phyloP scores from a whole-genome alignment of 352 stramenopile genomes.

The Globisporangium abappressorium region DNA sequence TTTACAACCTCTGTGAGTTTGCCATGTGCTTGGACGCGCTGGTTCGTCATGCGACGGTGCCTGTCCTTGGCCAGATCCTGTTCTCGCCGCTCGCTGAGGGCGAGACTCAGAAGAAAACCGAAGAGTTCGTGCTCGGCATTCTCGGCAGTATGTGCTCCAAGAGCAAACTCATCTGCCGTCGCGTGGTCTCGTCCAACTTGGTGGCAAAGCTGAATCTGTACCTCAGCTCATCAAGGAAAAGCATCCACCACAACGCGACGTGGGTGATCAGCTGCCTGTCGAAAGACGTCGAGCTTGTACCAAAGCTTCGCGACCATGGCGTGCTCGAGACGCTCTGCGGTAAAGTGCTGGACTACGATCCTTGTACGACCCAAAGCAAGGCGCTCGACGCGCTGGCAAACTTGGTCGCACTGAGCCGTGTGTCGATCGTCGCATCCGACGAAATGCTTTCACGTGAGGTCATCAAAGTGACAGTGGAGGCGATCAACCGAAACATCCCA shows the following conservation, averaged over 20 bases:
- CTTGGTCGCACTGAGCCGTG: slow-evolving; percentile 15
- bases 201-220: slow-evolving; percentile 50
- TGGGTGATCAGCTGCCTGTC: slow-evolving; percentile 58
- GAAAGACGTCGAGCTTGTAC: slow-evolving; percentile 59
- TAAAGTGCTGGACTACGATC: slow-evolving; percentile 34
- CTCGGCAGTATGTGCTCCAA: slow-evolving; percentile 51
- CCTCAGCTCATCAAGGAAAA: slow-evolving; percentile 11
- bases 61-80: slow-evolving; percentile 71
- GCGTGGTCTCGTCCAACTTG: slow-evolving; percentile 64
- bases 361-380: slow-evolving; percentile 35
- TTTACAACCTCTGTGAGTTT: slow-evolving; percentile 60
- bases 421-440: slow-evolving; percentile 13
- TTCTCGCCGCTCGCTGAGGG: slow-evolving; percentile 30
- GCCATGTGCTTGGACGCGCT: slow-evolving; percentile 63
- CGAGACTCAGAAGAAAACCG: slow-evolving; percentile 17
- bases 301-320: slow-evolving; percentile 52
- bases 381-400: slow-evolving; percentile 42
- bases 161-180: slow-evolving; percentile 41
- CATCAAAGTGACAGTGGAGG: slow-evolving; percentile 27
- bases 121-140: slow-evolving; percentile 38
- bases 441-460: slow-evolving; percentile 16
- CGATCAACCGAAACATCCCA: slow-evolving; percentile 33
- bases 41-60: slow-evolving; percentile 68
- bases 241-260: slow-evolving; percentile 47
- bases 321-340: slow-evolving; percentile 47